Evolutionary conservation across 1,284 basidiomycete species (phyloP), one percentile per base, ranked within the genome.

Genomic region (Leccinum griseonigrum): DNA sequence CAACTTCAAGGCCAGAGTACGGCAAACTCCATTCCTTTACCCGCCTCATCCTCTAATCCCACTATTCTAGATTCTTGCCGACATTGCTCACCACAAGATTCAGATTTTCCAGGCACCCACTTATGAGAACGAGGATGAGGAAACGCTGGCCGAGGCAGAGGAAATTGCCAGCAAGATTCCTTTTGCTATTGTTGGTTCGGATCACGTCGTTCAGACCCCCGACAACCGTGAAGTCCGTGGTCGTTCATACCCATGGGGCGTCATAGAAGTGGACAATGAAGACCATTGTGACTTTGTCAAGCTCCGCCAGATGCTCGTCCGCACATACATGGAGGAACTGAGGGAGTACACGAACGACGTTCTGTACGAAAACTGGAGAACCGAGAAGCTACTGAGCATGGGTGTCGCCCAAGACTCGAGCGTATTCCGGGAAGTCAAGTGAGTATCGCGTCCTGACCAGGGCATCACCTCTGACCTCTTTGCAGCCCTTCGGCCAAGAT

Each of bases 381-480:
- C 91, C 66, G 94, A 97, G 75, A 98, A 98, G 78, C 80, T 98
- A 62, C 79, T 92, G 73, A 91, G 87, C 73, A 97, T 98, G 94
- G 95, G 96, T 73, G 95, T 98, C 64, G 87, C 92, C 50, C 95
- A 98, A 76, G 95, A 98, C 74, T 92, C 93, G 61, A 92, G 88
- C 61, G 96, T 98, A 53, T 98, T 98, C 90, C 95, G 94, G 81
- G 96, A 97, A 81, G 88, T 97, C 83, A 98, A 98, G 95, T 97
- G 77, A 69, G 94, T 60, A n/a, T 83, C 6, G 29, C 1, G 9
- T 29, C 22, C 34, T 54, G 51, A 58, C 58, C 58, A 3, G 34
- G 29, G 31, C 34, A 4, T 10, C 58, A 53, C 66, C 57, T 63
- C 61, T 68, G 57, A 63, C 61, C 7, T 29, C 11, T 59, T 64